Base-by-base conservation (phyloP, 345 rosid species). In the Eucalyptus coolabah region DNA sequence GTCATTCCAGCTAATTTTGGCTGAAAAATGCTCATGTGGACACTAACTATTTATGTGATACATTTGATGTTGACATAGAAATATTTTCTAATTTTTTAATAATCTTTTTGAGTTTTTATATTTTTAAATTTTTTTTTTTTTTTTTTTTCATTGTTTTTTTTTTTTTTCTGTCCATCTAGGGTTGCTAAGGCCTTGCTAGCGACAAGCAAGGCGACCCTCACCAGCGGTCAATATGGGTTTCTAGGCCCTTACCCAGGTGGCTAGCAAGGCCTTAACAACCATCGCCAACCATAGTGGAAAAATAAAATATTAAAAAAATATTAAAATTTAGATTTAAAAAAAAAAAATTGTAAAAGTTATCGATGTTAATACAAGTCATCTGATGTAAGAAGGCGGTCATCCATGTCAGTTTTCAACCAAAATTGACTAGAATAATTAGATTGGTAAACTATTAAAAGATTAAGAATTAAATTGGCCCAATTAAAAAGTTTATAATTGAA, bases 31-130 rank as follows among this genome's bases (percentile, higher is more conserved):
- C 32, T 12, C 1, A 63, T 3, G 34, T 63, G 8, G 34, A 63
- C 34, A 13, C 18, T 2, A 0, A 6, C 0, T 4, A 0, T 63
- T 11, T 12, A 63, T 0, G 0, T 10, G 21, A 63, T 28, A 63
- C 8, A 30, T 28, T 1, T 1, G 0, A 28, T 13, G 1, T 0
- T 63, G 0, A 30, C 18, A 63, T 63, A 63, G 3, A 60, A 3
- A 63, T 13, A 13, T 30, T 63, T 13, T 28, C 14, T 56, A 56
- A 56, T 56, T 56, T 56, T 56, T 56, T 56, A 56, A 63, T 5
- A 63, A 6, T 63, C 3, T 28, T 63, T 63, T 28, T 28, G 4
- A 26, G 1, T 6, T 60, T 63, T 63, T 28, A 28, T 63, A 63
- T 28, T 63, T 26, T 60, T 26, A 23, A 5, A 11, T 60, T 60